A percentile compares a stretch with the other conserved stretches of the same genome.
Evolutionary conservation across 805 yeast species (phyloP).

Genomic region (Brettanomyces anomalus): DNA sequence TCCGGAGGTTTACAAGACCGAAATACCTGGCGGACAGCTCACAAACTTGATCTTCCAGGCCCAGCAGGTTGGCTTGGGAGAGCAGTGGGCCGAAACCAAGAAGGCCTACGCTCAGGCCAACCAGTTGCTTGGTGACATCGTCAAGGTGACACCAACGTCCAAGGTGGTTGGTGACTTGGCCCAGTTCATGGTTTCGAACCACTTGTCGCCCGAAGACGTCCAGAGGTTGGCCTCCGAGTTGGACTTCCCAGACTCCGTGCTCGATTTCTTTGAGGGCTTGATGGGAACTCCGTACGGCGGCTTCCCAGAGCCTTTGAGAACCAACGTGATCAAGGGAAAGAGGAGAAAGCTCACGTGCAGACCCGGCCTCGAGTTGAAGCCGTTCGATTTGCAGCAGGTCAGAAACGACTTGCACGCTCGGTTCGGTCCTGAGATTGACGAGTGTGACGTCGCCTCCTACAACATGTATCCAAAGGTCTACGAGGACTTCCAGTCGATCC

Average conservation of each 20-base stretch:
- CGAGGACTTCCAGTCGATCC: conserved; percentile 71
- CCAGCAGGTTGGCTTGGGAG: conserved; percentile 95
- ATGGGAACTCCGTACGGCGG: conserved; percentile 99
- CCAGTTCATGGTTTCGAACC: conserved; percentile 98
- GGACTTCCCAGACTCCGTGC: conserved; percentile 97
- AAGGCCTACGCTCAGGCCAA: conserved; percentile 90
- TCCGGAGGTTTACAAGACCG: conserved; percentile 97
- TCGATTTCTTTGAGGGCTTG: conserved; percentile 97
- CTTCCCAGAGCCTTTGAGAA: conserved; percentile 97
- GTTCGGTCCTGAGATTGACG: conserved; percentile 68
- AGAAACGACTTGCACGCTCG: conserved; percentile 66
- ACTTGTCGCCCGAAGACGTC: conserved; percentile 78
- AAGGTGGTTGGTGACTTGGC: conserved; percentile 99
- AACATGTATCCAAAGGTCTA: conserved; percentile 98
- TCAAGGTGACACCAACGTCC: conserved; percentile 98
- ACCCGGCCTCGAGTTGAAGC: conserved; percentile 87
- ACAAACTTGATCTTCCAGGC: conserved; percentile 98
- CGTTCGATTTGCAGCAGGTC: conserved; percentile 68
- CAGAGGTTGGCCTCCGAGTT: conserved; percentile 77
- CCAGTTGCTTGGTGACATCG: conserved; percentile 86
- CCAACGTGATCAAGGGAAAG: conserved; percentile 84
- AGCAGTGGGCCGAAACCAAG: conserved; percentile 94
- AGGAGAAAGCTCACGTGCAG: conserved; percentile 81
- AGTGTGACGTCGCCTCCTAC: conserved; percentile 88
- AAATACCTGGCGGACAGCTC: conserved; percentile 99